Base-by-base conservation (phyloP, 129 eudicot species). In the Pulicaria dysenterica region DNA sequence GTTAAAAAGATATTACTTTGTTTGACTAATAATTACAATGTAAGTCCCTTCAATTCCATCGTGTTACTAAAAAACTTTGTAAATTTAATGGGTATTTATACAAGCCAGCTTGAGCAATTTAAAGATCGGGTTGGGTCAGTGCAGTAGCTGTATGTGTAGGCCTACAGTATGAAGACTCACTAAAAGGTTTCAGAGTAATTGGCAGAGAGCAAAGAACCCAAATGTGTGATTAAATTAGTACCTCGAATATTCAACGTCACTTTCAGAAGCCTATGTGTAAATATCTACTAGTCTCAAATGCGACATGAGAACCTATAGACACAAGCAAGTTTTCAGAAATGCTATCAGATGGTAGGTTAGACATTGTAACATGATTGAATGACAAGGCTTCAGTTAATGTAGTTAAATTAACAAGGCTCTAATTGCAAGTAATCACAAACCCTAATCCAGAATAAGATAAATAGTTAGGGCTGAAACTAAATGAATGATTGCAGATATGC, bases 131-230 rank as follows among this genome's bases (percentile, higher is more conserved):
- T 2, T 42, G 10, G 66, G 40, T 24, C 40, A 24, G 51, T 69
- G 7, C 14, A 11, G 6, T 57, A 56, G 43, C 10, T 44, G 9
- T 43, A 57, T 9, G 14, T 3, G 49, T 43, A 70, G 8, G 39
- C 76, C 47, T 16, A 31, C 14, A 58, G 39, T 58, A 24, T 58
- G n/a, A 72, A 45, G 46, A 14, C 68, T 34, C 38, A 14, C 34
- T 16, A 3, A 40, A 24, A 59, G 77, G 58, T 45, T 58, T 31
- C 39, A 58, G 8, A 55, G 1, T 14, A 24, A 56, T 15, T 2
- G 8, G 14, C 69, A 63, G 38, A 43, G 41, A 38, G 16, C 13
- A 16, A 63, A 16, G 4, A 16, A 41, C 51, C 38, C 37, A 4
- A 63, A 2, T 10, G 16, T 15, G 15, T 6, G 4, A 15, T 15